Percentiles rank a stretch among this genome's conserved stretches.
Evolutionary conservation across 345 rosid species (phyloP).

Genomic region (Melastoma malabathricum): DNA sequence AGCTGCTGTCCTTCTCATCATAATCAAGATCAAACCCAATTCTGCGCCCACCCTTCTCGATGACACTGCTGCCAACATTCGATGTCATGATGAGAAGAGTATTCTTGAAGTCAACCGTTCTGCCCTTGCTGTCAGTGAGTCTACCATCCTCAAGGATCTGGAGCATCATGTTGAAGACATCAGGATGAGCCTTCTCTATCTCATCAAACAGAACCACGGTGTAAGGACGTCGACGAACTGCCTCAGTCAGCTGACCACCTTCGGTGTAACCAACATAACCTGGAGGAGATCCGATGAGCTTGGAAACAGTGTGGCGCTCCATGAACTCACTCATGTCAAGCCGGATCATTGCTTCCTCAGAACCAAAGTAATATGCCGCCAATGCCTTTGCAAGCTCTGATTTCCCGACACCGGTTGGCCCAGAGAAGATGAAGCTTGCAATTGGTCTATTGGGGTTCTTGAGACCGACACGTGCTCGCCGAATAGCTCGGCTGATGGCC

Average conservation of each 20-base stretch:
- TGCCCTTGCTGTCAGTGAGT: constrained; percentile 48
- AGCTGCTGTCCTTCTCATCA: constrained; percentile 19
- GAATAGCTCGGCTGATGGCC: constrained; percentile 44
- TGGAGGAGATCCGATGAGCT: constrained; percentile 51
- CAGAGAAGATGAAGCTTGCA: constrained; percentile 49
- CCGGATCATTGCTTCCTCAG: constrained; percentile 50
- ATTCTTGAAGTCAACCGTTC: constrained; percentile 50
- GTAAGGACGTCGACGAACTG: constrained; percentile 41
- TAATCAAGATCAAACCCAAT: constrained; percentile 14
- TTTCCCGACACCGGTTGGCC: constrained; percentile 59
- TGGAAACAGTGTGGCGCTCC: constrained; percentile 55
- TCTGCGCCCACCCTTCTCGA: constrained; percentile 16
- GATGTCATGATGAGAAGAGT: constrained; percentile 53
- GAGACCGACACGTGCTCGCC: constrained; percentile 53
- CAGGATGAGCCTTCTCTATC: constrained; percentile 55
- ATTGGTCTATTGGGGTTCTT: constrained; percentile 51
- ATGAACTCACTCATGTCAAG: constrained; percentile 63
- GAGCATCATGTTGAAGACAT: constrained; percentile 52
- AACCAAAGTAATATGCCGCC: constrained; percentile 45
- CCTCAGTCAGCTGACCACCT: constrained; percentile 60
- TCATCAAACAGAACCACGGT: constrained; percentile 46
- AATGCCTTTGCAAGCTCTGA: constrained; percentile 51
- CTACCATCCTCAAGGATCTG: constrained; percentile 49
- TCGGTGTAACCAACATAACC: constrained; percentile 45
- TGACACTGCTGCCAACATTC: constrained; percentile 33